phyloP scores from a whole-genome alignment of 73 alveolate genomes.

The Paraurostyla sp. region DNA sequence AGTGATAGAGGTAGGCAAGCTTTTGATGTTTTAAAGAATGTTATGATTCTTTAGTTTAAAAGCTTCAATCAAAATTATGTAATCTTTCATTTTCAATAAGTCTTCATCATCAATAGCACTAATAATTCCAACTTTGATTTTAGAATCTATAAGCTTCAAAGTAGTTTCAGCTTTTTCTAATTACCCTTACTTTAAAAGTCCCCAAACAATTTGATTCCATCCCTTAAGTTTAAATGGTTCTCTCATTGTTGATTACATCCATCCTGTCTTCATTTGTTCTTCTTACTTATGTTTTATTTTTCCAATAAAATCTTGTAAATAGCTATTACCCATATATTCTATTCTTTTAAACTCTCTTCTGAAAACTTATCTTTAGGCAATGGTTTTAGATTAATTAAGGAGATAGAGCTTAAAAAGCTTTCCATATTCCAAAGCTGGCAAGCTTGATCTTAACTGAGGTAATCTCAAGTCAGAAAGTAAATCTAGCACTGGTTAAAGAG shows the following conservation, averaged over 20 bases:
- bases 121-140: slow-evolving; percentile 7
- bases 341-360: not conserved
- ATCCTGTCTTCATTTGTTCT: not conserved
- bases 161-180: not conserved
- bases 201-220: slow-evolving; percentile 1
- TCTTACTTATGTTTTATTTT: not conserved
- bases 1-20: too few species aligned
- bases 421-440: slow-evolving; percentile 2
- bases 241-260: slow-evolving; percentile 4
- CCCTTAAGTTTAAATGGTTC: slow-evolving; percentile 9
- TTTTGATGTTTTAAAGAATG: not conserved
- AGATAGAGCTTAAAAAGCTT: slow-evolving; percentile 35
- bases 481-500: too few species aligned
- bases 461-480: not conserved
- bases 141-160: not conserved
- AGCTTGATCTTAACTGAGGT: not conserved
- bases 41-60: not conserved
- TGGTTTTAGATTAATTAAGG: not conserved
- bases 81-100: not conserved
- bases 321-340: not conserved
- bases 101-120: not conserved
- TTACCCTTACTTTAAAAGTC: not conserved
- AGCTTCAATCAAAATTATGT: not conserved
- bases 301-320: not conserved
- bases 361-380: not conserved